Base-by-base conservation (phyloP, 2,329 filamentous ascomycete genomes). In the Chaetomium strumarium region DNA sequence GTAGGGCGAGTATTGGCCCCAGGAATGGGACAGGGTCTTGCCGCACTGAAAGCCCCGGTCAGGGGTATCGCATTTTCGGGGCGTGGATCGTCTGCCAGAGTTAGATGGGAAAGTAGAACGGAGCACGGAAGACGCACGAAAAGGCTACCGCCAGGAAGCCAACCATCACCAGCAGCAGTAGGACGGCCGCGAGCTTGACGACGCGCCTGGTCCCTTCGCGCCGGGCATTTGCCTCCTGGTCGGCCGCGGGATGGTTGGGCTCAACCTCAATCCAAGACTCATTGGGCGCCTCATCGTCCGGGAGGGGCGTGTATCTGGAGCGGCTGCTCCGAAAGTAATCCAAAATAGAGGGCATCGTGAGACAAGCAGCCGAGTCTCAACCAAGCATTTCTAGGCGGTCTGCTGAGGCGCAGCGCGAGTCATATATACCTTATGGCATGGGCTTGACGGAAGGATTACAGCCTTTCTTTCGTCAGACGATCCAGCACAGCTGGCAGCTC, bases 1-100 rank as follows among this genome's bases (percentile, higher is more conserved):
- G 71, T 83, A 95, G 2, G 90, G 88, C 16, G 89, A 86, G 68
- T 96, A 96, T 67, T 92, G 90, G 51, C 90, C 91, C 89, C 90
- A 95, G 51, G 75, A 78, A 59, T 83, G 85, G 1, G 83, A 81
- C 41, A 85, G 76, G 31, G 77, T 66, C 4, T 78, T 68, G 44
- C 76, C 74, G 68, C 86, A 90, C 57, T 79, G 77, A 66, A 83
- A 87, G 53, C 84, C 84, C 36, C 72, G 58, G 39, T 75, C 64
- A 34, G 78, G 68, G 6, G 73, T 75, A 63, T 81, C 78, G 68
- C 81, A 85, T 12, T 63, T 58, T 42, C 53, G 72, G 64, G 49
- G 9, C 55, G 55, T 56, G 49, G 24, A 50, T 43, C 41, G 55
- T 43, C 52, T 38, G 36, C 36, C 8, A 16, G 10, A 5, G 39